Base-by-base conservation (phyloP, 768 basidiomycete genomes). In the Dendrothele bispora region DNA sequence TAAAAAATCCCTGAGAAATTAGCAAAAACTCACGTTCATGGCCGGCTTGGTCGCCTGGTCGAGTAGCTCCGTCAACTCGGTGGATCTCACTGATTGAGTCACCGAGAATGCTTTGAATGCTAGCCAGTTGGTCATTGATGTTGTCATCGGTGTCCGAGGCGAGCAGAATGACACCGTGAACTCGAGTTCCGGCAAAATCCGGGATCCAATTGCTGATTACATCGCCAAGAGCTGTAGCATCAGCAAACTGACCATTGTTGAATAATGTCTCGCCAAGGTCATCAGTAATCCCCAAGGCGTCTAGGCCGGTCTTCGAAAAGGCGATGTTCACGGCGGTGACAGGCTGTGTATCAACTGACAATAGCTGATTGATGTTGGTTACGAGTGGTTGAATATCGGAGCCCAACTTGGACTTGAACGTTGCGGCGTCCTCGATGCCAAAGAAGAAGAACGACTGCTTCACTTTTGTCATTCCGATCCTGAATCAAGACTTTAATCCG, bases 11-110 rank as follows among this genome's bases (percentile, higher is more conserved):
- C 59, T 55, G 43, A 59, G 52, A 1, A 56, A 59, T 1, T 26
- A 27, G n/a, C 11, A 18, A 11, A 62, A 59, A 62, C 48, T 63
- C 61, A 46, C 64, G 65, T 54, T 71, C 66, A 22, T 60, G 59
- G 2, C 59, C 59, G 50, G 52, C 42, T 25, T 61, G 50, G 10
- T 44, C 22, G 10, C 52, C 62, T 10, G 65, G 65, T 8, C 67
- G 56, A 15, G 55, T 53, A 7, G 46, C 47, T n/a, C 55, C 62
- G 42, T 59, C 47, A 14, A 61, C 29, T 21, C 55, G 38, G 47
- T 58, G 36, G 24, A 51, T 38, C 40, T 58, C 59, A 3, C 49
- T 56, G 24, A 61, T 51, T 4, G 55, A 57, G 4, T 44, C 36
- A 7, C 53, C 51, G 17, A 61, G 39, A 37, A 50, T 53, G 5